These are phyloP conservation scores for Talaromyces sp. DNA, from an alignment of 2,329 filamentous ascomycete species.

Conservation along the genomic window DNA sequence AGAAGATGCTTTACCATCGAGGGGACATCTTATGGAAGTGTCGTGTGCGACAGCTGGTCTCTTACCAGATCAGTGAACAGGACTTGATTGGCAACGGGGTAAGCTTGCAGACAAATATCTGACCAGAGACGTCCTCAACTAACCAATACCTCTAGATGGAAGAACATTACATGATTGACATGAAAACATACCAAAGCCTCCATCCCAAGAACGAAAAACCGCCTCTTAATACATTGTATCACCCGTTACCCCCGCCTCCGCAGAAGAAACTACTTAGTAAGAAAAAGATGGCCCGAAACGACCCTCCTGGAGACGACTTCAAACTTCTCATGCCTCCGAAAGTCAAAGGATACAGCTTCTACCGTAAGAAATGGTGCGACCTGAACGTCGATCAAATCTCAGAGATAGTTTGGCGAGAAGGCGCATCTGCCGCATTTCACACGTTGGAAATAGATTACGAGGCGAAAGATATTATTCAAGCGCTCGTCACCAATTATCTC, in stretches of 20 bases:
- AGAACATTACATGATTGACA: constrained; percentile 1
- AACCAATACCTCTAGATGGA: not conserved
- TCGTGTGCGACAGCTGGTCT: not conserved
- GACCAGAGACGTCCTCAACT: not conserved
- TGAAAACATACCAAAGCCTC: not conserved
- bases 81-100: not conserved
- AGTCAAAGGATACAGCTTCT: not conserved
- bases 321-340: not conserved
- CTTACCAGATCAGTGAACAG: not conserved
- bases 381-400: not conserved
- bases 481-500: not conserved
- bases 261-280: not conserved
- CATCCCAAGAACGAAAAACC: not conserved
- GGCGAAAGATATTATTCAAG: constrained; percentile 1
- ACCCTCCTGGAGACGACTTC: not conserved
- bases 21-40: not conserved
- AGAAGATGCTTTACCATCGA: not conserved
- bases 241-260: not conserved
- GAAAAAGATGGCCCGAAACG: not conserved
- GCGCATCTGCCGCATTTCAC: not conserved
- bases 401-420: not conserved
- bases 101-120: not conserved
- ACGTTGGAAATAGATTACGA: not conserved
- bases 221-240: not conserved
- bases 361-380: not conserved